Conservation (phyloP, 768 basidiomycete species). For the Hygrophorus russula region DNA sequence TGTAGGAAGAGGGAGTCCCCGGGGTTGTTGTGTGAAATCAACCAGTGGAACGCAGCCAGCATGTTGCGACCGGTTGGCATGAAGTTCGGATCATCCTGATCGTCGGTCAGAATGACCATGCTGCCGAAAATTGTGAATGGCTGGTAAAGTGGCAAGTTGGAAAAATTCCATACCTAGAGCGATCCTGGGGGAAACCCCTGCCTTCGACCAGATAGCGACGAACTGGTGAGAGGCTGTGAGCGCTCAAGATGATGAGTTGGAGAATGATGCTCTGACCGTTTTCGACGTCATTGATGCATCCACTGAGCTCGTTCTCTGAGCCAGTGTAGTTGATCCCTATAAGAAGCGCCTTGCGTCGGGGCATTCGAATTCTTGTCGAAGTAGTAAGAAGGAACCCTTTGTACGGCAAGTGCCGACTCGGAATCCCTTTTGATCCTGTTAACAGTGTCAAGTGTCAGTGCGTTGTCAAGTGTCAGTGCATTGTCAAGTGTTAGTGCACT, state of each 20-base stretch:
- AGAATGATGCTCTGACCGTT: slow-evolving; percentile 49
- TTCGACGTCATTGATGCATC: slow-evolving; percentile 74
- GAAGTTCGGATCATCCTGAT: slow-evolving; percentile 45
- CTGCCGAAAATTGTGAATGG: not conserved
- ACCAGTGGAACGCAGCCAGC: slow-evolving; percentile 39
- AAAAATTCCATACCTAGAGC: not conserved
- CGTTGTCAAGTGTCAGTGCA: too few species aligned
- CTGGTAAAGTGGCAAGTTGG: too few species aligned
- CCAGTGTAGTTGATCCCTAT: slow-evolving; percentile 76
- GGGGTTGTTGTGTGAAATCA: slow-evolving; percentile 53
- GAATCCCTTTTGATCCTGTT: too few species aligned
- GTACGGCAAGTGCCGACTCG: too few species aligned
- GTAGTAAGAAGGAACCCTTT: too few species aligned
- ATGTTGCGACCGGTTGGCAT: slow-evolving; percentile 43
- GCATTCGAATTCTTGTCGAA: not conserved
- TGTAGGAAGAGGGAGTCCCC: slow-evolving; percentile 75
- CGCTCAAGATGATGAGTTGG: slow-evolving; percentile 24
- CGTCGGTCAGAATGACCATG: slow-evolving; percentile 20
- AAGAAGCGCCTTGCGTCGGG: slow-evolving; percentile 1
- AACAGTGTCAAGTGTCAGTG: too few species aligned
- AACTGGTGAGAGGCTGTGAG: slow-evolving; percentile 9
- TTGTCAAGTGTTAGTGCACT: too few species aligned
- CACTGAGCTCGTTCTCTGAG: slow-evolving; percentile 47
- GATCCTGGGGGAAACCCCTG: slow-evolving; percentile 1
- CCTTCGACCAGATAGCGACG: not conserved